phyloP scores from a whole-genome alignment of 2,329 filamentous ascomycete genomes.

The Grosmannia huntii region DNA sequence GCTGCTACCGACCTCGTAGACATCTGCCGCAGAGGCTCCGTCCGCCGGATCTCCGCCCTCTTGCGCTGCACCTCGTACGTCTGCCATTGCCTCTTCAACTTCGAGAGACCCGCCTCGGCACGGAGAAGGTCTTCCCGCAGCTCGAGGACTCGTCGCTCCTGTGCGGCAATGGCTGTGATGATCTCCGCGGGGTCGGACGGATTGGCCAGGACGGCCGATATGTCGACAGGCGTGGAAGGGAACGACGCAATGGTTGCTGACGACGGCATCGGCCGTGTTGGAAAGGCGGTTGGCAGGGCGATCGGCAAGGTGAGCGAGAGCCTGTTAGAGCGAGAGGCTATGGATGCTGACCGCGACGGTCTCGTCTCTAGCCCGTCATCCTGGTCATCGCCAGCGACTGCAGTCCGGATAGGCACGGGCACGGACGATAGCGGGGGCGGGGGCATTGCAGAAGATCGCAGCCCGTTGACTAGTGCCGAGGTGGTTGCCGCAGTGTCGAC shows the following conservation, averaged over 20 bases:
- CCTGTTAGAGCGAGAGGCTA: conserved; percentile 41
- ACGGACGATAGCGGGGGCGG: conserved; percentile 12
- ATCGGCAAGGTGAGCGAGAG: conserved; percentile 52
- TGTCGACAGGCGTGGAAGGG: conserved; percentile 37
- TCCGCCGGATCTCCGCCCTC: conserved; percentile 52
- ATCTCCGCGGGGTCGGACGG: conserved; percentile 52
- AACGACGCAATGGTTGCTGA: conserved; percentile 28
- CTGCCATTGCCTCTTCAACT: conserved; percentile 75
- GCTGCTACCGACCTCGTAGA: conserved; percentile 9
- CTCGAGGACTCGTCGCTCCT: conserved; percentile 84
- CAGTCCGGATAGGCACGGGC: neutral
- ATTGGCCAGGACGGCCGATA: conserved; percentile 25
- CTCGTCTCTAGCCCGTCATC: conserved; percentile 30
- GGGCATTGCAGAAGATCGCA: conserved; percentile 20
- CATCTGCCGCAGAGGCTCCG: conserved; percentile 42
- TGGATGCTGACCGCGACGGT: conserved; percentile 38
- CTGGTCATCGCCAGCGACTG: neutral
- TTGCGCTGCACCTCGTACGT: conserved; percentile 66
- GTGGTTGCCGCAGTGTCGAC: conserved; percentile 7
- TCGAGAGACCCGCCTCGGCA: conserved; percentile 64
- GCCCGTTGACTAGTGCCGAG: conserved; percentile 6
- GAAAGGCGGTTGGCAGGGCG: conserved; percentile 36
- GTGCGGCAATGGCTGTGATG: conserved; percentile 79
- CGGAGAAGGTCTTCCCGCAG: conserved; percentile 77
- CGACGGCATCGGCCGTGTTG: conserved; percentile 37